Evolutionary conservation across 257 asterid species (phyloP).

Genomic region (Capsicum rhomboideum): DNA sequence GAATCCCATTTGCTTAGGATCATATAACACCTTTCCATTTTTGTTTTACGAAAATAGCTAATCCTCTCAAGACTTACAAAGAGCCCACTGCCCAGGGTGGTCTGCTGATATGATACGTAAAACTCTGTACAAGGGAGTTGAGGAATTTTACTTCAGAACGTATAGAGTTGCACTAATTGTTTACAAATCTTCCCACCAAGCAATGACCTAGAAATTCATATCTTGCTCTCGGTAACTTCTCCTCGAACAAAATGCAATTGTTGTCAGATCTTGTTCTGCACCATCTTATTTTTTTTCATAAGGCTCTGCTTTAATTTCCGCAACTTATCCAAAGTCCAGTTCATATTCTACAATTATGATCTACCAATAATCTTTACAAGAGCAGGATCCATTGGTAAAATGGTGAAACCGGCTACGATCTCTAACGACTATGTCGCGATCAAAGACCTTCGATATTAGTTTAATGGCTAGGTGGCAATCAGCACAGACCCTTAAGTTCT

Average conservation of each 20-base stretch:
- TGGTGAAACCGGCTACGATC: constrained; percentile 88
- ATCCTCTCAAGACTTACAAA: not conserved
- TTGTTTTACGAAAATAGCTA: not conserved
- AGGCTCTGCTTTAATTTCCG: not conserved
- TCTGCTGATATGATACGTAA: not conserved
- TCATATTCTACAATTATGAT: not conserved
- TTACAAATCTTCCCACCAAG: not conserved
- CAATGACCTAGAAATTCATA: not conserved
- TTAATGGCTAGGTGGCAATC: constrained; percentile 80
- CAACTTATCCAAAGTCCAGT: not conserved
- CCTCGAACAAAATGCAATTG: not conserved
- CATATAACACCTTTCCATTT: not conserved
- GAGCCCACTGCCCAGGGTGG: not conserved
- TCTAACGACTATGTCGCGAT: constrained; percentile 66
- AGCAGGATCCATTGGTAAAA: constrained; percentile 59
- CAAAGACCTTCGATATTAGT: constrained; percentile 46
- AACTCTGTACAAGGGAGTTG: not conserved
- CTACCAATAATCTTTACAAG: constrained; percentile 89
- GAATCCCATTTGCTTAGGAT: not conserved
- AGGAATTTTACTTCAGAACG: not conserved
- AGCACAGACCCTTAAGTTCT: constrained; percentile 74
- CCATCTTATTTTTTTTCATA: not conserved
- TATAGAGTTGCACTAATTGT: not conserved
- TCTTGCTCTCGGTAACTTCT: not conserved
- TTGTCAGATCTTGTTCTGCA: not conserved